A percentile compares a stretch with the other conserved stretches of the same genome.
These are phyloP conservation scores for Rosa hybrid DNA, from an alignment of 331 rosid species.

Conservation along the genomic window DNA sequence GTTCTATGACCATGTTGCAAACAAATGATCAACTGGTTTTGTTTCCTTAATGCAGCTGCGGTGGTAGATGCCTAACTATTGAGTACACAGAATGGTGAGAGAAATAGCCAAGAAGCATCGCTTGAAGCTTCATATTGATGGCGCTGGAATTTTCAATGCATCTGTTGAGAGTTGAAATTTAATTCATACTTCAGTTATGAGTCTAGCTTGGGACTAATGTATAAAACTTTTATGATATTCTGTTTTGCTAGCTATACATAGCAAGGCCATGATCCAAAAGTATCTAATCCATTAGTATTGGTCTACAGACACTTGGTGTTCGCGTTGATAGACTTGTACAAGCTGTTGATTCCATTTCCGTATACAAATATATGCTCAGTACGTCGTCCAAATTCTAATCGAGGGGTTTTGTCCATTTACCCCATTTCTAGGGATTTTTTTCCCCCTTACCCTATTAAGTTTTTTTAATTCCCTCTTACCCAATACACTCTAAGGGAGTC, in stretches of 20 bases:
- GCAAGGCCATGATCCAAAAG: neutral
- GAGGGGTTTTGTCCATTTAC: no score
- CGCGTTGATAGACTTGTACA: conserved; percentile 73
- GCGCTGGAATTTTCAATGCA: conserved; percentile 87
- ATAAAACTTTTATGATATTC: no score
- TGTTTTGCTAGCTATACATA: no score
- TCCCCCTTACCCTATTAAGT: no score
- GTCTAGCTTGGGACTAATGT: neutral
- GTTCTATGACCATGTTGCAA: neutral
- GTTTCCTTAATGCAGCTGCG: conserved; percentile 51
- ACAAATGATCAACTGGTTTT: neutral
- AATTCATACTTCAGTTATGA: neutral
- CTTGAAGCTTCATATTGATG: conserved; percentile 87
- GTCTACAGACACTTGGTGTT: conserved; percentile 75
- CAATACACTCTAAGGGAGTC: no score
- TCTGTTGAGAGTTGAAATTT: conserved; percentile 54
- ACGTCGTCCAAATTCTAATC: neutral
- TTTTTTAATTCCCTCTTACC: no score
- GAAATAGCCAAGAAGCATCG: conserved; percentile 76
- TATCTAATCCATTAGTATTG: conserved; percentile 20
- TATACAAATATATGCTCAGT: conserved; percentile 22
- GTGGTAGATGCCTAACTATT: conserved; percentile 75
- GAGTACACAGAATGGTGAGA: conserved; percentile 78
- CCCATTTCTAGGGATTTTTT: no score
- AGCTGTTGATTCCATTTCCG: conserved; percentile 90